phyloP scores from a whole-genome alignment of 306 rosid genomes.

The Parietaria judaica region DNA sequence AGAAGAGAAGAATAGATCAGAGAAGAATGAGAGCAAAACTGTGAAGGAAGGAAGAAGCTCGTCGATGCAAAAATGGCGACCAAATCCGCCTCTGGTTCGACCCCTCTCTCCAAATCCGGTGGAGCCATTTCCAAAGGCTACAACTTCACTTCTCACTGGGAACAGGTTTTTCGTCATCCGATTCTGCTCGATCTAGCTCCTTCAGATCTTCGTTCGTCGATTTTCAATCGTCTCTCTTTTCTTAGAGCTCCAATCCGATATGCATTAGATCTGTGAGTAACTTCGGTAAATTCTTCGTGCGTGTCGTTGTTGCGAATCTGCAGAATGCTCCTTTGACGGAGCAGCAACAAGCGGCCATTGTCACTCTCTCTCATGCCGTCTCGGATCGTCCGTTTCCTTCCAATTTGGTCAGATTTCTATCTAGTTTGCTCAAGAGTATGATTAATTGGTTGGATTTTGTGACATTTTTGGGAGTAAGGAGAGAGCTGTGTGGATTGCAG shows the following conservation, averaged over 20 bases:
- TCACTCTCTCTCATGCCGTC: slow-evolving; percentile 61
- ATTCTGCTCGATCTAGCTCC: background rate
- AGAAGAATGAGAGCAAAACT: background rate
- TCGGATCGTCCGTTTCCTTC: slow-evolving; percentile 79
- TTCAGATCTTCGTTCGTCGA: background rate
- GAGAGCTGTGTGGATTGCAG: slow-evolving; percentile 23
- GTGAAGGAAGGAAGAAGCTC: background rate
- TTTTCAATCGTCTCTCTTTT: background rate
- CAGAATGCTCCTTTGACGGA: slow-evolving; percentile 85
- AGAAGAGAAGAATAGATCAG: background rate
- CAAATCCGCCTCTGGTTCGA: slow-evolving; percentile 27
- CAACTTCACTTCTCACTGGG: slow-evolving; percentile 92
- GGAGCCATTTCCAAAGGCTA: slow-evolving; percentile 83
- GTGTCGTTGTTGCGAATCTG: slow-evolving; percentile 1
- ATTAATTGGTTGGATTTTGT: background rate
- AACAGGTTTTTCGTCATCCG: slow-evolving; percentile 40
- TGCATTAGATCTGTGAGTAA: slow-evolving; percentile 11
- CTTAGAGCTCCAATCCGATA: slow-evolving; percentile 9
- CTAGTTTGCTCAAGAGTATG: background rate
- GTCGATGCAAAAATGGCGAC: slow-evolving; percentile 25
- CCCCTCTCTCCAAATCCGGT: slow-evolving; percentile 52
- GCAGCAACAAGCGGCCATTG: slow-evolving; percentile 62
- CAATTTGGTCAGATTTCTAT: slow-evolving; percentile 41
- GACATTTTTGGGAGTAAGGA: background rate
- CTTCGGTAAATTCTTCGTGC: slow-evolving; percentile 1